A percentile compares a stretch with the other conserved stretches of the same genome.
These are phyloP conservation scores for Xylaria sp. DNA, from an alignment of 495 filamentous ascomycete species.

Conservation along the genomic window DNA sequence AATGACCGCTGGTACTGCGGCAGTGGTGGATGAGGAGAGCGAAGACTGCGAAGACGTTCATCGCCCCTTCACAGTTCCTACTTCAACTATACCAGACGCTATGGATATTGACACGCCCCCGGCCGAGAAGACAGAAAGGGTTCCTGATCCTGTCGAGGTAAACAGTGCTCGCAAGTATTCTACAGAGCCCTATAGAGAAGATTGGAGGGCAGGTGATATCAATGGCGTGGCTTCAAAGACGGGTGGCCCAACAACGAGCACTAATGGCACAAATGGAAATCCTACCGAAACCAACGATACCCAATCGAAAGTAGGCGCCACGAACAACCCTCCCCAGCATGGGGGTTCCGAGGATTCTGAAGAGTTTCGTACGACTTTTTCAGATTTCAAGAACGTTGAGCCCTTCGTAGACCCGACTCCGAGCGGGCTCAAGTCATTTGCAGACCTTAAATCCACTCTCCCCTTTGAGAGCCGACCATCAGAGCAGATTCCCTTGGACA, in stretches of 20 bases:
- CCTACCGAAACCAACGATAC: conserved; percentile 24
- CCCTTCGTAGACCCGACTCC: conserved; percentile 63
- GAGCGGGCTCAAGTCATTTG: conserved; percentile 67
- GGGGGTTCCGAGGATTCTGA: conserved; percentile 53
- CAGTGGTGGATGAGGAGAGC: conserved; percentile 54
- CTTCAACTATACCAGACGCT: conserved; percentile 38
- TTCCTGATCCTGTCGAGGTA: conserved; percentile 32
- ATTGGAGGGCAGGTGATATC: conserved; percentile 55
- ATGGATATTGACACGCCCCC: conserved; percentile 65
- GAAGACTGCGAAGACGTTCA: conserved; percentile 32
- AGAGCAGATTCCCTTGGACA: conserved; percentile 47
- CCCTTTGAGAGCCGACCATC: conserved; percentile 75
- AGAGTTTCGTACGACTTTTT: conserved; percentile 62
- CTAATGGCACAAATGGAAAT: conserved; percentile 30
- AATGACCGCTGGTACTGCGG: conserved; percentile 52
- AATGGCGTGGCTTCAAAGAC: conserved; percentile 37
- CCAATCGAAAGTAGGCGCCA: conserved; percentile 28
- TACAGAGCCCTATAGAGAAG: conserved; percentile 55
- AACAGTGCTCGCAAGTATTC: conserved; percentile 50
- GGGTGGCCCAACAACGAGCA: conserved; percentile 39
- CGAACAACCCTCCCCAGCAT: conserved; percentile 33
- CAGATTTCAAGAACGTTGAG: conserved; percentile 69
- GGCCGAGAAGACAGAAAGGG: conserved; percentile 30
- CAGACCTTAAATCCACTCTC: conserved; percentile 69
- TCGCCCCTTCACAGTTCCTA: conserved; percentile 19